Conservation (phyloP, 306 rosid genomes). For the Notholithocarpus densiflorus region DNA sequence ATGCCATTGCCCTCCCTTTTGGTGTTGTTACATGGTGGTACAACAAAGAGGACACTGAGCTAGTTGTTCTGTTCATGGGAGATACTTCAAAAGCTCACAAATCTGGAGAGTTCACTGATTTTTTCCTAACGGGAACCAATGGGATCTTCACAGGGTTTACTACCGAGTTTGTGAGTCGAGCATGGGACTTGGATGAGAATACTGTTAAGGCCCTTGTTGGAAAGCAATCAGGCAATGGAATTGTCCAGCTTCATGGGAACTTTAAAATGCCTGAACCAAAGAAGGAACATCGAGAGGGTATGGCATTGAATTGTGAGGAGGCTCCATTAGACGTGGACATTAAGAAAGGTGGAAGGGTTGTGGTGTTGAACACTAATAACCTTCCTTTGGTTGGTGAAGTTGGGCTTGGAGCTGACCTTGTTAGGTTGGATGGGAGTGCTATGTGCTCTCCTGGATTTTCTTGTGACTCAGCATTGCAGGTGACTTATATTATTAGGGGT, state of each 20-base stretch:
- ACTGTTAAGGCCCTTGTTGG: conserved; percentile 49
- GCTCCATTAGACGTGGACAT: conserved; percentile 76
- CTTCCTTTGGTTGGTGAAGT: conserved; percentile 82
- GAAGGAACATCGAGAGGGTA: conserved; percentile 50
- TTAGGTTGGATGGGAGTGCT: conserved; percentile 67
- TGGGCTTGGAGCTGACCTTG: conserved; percentile 77
- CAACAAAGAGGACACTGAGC: conserved; percentile 65
- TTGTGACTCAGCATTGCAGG: conserved; percentile 78
- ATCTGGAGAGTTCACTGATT: conserved; percentile 74
- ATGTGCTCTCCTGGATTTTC: conserved; percentile 90
- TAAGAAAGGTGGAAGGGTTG: conserved; percentile 74
- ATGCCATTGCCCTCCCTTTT: conserved; percentile 77
- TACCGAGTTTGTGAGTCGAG: conserved; percentile 68
- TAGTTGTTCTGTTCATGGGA: conserved; percentile 69
- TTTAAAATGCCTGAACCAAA: conserved; percentile 49
- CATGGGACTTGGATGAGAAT: conserved; percentile 68
- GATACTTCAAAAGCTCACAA: conserved; percentile 81
- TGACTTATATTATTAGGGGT: conserved; percentile 71
- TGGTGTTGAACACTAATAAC: conserved; percentile 72
- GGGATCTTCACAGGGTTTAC: conserved; percentile 77
- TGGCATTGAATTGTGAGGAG: conserved; percentile 75
- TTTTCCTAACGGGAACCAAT: conserved; percentile 58
- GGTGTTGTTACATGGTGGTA: conserved; percentile 87
- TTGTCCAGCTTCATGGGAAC: conserved; percentile 44
- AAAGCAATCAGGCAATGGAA: conserved; percentile 52